Evolutionary conservation across 305 asterid genomes (phyloP), one percentile per base, ranked within the genome.

Genomic region (Ruellia speciosa): DNA sequence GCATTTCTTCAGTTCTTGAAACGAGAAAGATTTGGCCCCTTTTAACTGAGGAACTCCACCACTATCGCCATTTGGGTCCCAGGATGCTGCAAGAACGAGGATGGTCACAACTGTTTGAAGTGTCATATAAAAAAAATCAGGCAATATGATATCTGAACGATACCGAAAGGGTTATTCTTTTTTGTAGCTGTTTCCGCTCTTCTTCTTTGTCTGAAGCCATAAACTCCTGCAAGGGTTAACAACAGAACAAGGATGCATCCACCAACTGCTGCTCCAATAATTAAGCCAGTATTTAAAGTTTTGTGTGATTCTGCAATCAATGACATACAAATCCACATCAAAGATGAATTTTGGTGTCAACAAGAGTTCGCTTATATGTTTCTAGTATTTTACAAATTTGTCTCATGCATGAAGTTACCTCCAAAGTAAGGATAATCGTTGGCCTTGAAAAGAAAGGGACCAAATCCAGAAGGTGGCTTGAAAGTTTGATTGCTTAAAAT

Each of bases 141-240:
- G 49, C 43, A 56, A 49, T 52, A 47, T 60, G 28, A 43, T 16
- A 63, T 40, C 66, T 33, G 18, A 66, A 58, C 14, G 15, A 43
- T 79, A 89, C 97, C 90, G 69, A 89, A 89, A 64, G 95, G 97
- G 70, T 86, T 74, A 12, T 58, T 76, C 69, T 79, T 77, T 77
- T 74, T 81, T 5, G 72, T 58, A 59, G 95, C 94, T 40, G 63
- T 60, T 67, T 77, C 83, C 35, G 94, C 95, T 70, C 81, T 61
- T 75, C 40, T 77, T 75, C 73, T 86, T 67, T 84, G 97, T 18
- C 81, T 79, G 64, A 76, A 33, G 56, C 93, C 93, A 62, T 82
- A 89, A 59, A 74, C 40, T 62, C 86, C 95, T 6, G 88, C 79
- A 20, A 80, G 13, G 14, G 81, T 50, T 69, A 85, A 39, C 64